phyloP scores from a whole-genome alignment of 1,284 basidiomycete species.

The Albatrellus sp. region DNA sequence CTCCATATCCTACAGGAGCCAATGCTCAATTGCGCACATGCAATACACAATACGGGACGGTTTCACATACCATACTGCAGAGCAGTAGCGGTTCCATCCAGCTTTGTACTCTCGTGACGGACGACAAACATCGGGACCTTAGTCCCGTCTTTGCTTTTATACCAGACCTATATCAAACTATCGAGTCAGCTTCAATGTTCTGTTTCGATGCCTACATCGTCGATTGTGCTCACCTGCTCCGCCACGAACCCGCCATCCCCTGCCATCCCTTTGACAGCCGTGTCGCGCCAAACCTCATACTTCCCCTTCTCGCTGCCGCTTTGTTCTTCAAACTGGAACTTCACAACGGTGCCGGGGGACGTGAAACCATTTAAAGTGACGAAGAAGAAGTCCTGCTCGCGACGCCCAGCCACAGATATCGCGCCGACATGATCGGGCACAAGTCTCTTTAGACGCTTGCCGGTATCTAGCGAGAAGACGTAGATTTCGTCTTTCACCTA shows the following conservation, averaged over 20 bases:
- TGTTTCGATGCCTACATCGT: background rate
- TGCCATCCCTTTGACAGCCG: conserved; percentile 50
- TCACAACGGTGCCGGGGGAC: conserved; percentile 57
- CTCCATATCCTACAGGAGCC: conserved; percentile 53
- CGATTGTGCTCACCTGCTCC: conserved; percentile 36
- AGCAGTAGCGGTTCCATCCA: conserved; percentile 69
- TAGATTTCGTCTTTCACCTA: conserved; percentile 79
- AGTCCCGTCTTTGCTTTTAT: conserved; percentile 70
- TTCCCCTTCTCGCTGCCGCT: conserved; percentile 26
- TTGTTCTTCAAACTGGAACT: conserved; percentile 41
- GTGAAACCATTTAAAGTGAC: conserved; percentile 61
- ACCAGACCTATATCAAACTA: conserved; percentile 45
- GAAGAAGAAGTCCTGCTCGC: conserved; percentile 58
- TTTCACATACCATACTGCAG: conserved; percentile 59
- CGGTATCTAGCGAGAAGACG: conserved; percentile 49
- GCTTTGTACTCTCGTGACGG: conserved; percentile 55
- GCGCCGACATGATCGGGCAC: conserved; percentile 64
- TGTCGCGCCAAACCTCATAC: conserved; percentile 50
- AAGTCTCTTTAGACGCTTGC: conserved; percentile 44
- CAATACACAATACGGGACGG: background rate
- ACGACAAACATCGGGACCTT: conserved; percentile 83
- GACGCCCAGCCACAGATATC: conserved; percentile 39
- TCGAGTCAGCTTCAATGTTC: background rate
- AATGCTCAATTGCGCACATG: background rate
- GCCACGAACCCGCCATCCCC: conserved; percentile 60